A percentile compares a stretch with the other conserved stretches of the same genome.
These are phyloP conservation scores for Butyriboletus appendiculatus DNA, from an alignment of 1,284 basidiomycete genomes.

Conservation along the genomic window DNA sequence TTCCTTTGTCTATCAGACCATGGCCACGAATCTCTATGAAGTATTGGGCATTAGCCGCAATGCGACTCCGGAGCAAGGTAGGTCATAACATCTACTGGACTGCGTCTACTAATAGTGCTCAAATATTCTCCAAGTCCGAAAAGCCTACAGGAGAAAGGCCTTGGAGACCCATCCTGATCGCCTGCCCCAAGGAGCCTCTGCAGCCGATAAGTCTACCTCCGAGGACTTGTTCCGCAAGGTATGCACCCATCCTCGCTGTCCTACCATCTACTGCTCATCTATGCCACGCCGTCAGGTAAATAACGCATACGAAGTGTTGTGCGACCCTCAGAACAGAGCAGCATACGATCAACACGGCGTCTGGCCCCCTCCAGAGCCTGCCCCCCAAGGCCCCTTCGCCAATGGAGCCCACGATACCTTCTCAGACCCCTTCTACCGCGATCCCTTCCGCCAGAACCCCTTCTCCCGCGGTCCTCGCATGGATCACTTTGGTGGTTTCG, in stretches of 20 bases:
- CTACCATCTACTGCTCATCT: not conserved
- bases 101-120: not conserved
- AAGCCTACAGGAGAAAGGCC: constrained; percentile 48
- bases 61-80: constrained; percentile 47
- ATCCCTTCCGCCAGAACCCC: constrained; percentile 30
- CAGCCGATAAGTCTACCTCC: constrained; percentile 42
- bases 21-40: constrained; percentile 64
- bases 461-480: constrained; percentile 35
- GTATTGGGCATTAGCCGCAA: constrained; percentile 39
- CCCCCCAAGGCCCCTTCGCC: constrained; percentile 32
- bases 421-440: constrained; percentile 37
- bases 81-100: constrained; percentile 15
- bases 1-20: constrained; percentile 22
- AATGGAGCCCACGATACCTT: constrained; percentile 35
- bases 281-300: constrained; percentile 38
- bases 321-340: constrained; percentile 47
- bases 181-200: constrained; percentile 38
- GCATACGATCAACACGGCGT: constrained; percentile 69
- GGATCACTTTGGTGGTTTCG: constrained; percentile 27
- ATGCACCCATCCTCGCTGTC: not conserved
- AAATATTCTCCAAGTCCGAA: constrained; percentile 41
- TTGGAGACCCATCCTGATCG: constrained; percentile 54
- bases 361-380: constrained; percentile 63
- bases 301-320: constrained; percentile 54
- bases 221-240: constrained; percentile 50